Evolutionary conservation across 495 filamentous ascomycete species (phyloP).

Genomic region (Aspergillus conjunctus): DNA sequence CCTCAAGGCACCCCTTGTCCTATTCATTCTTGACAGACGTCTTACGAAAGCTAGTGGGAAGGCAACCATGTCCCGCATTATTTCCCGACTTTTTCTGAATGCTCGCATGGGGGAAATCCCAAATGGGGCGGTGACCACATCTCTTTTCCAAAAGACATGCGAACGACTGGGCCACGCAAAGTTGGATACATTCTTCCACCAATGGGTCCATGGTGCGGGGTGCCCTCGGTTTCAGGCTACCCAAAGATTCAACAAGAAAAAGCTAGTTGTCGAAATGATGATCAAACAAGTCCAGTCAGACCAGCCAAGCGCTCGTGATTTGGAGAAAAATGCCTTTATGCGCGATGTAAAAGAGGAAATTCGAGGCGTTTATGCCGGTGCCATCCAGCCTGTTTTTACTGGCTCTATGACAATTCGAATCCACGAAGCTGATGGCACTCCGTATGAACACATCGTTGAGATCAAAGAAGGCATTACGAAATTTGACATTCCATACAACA

Average conservation of each 20-base stretch:
- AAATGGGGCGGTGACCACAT: constrained; percentile 72
- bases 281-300: constrained; percentile 79
- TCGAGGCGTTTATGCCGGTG: constrained; percentile 66
- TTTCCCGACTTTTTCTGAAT: constrained; percentile 76
- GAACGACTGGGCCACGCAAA: constrained; percentile 86
- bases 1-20: constrained; percentile 86
- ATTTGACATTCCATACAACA: constrained; percentile 97
- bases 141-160: constrained; percentile 74
- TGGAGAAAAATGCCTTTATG: constrained; percentile 72
- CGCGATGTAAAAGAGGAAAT: constrained; percentile 79
- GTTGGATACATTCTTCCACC: constrained; percentile 83
- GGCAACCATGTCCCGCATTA: constrained; percentile 79
- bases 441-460: constrained; percentile 96
- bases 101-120: constrained; percentile 75
- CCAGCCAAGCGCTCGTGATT: constrained; percentile 48
- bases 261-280: constrained; percentile 89
- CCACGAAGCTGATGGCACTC: constrained; percentile 97
- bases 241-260: constrained; percentile 96
- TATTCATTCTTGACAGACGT: constrained; percentile 90
- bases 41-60: constrained; percentile 84
- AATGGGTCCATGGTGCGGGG: constrained; percentile 88
- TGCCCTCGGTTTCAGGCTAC: constrained; percentile 83
- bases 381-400: constrained; percentile 77
- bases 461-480: constrained; percentile 81
- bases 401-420: constrained; percentile 97